These are phyloP conservation scores for Omphalea diandra DNA, from an alignment of 441 rosid species.

Conservation along the genomic window DNA sequence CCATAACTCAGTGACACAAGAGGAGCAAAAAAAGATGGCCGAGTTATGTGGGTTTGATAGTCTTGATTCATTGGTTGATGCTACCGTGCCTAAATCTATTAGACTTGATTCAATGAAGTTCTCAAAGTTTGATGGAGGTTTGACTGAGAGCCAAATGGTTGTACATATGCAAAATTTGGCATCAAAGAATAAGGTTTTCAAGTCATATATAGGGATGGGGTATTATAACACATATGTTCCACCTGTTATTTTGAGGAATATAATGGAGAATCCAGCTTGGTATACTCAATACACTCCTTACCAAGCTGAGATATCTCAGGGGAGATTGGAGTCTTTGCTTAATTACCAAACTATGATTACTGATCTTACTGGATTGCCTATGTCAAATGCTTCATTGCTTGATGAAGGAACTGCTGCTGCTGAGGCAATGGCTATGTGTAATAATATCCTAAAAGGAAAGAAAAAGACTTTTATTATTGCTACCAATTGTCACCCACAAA, in stretches of 20 bases:
- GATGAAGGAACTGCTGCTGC: slow-evolving; percentile 99
- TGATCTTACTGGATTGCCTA: slow-evolving; percentile 89
- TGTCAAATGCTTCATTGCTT: slow-evolving; percentile 89
- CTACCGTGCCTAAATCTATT: slow-evolving; percentile 91
- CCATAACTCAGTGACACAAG: slow-evolving; percentile 90
- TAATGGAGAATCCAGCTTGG: slow-evolving; percentile 98
- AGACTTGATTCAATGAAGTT: slow-evolving; percentile 81
- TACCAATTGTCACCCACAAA: slow-evolving; percentile 85
- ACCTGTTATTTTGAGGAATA: slow-evolving; percentile 86
- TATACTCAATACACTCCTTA: slow-evolving; percentile 96
- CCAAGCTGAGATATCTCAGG: slow-evolving; percentile 96
- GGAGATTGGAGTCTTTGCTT: slow-evolving; percentile 86
- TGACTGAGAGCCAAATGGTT: slow-evolving; percentile 89
- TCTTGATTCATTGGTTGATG: slow-evolving; percentile 70
- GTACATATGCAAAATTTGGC: slow-evolving; percentile 73
- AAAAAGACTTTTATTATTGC: slow-evolving; percentile 90
- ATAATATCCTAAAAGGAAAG: slow-evolving; percentile 81
- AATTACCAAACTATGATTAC: slow-evolving; percentile 84
- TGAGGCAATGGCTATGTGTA: slow-evolving; percentile 99
- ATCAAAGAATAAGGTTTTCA: slow-evolving; percentile 73
- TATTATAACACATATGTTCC: slow-evolving; percentile 87
- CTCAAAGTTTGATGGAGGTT: slow-evolving; percentile 78
- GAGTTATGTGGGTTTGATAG: slow-evolving; percentile 64
- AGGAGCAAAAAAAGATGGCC: slow-evolving; percentile 80
- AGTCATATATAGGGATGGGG: slow-evolving; percentile 94